A percentile compares a stretch with the other conserved stretches of the same genome.
Evolutionary conservation across 257 asterid genomes (phyloP).

Genomic region (Penstemon barbatus): DNA sequence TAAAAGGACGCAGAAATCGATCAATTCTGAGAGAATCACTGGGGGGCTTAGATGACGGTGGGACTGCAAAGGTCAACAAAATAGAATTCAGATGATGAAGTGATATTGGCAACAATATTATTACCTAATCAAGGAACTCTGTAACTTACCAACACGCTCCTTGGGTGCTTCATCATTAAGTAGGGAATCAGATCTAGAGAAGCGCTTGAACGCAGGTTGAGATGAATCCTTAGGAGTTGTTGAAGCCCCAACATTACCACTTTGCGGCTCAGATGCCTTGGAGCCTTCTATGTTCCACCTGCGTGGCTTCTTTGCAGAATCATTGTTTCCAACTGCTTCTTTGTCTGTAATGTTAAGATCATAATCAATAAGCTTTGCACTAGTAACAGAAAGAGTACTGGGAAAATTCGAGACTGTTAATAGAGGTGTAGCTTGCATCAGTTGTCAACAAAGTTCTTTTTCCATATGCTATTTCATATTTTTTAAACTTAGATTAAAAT

Average conservation of each 20-base stretch:
- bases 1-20: slow-evolving; percentile 84
- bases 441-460: neutral
- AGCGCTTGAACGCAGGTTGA: slow-evolving; percentile 47
- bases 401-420: neutral
- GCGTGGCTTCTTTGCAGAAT: slow-evolving; percentile 62
- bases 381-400: neutral
- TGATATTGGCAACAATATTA: slow-evolving; percentile 12
- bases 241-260: slow-evolving; percentile 37
- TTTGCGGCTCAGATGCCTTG: slow-evolving; percentile 48
- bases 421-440: slow-evolving; percentile 2
- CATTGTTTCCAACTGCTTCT: slow-evolving; percentile 48
- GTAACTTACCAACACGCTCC: slow-evolving; percentile 73
- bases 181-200: slow-evolving; percentile 43
- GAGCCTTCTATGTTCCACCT: slow-evolving; percentile 60
- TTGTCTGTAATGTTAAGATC: slow-evolving; percentile 44
- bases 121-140: neutral
- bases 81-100: slow-evolving; percentile 20
- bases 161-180: slow-evolving; percentile 52
- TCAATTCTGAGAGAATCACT: slow-evolving; percentile 78
- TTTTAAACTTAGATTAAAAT: slow-evolving; percentile 5
- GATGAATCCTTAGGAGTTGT: slow-evolving; percentile 47
- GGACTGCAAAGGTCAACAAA: slow-evolving; percentile 51
- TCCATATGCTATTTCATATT: neutral
- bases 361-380: slow-evolving; percentile 17
- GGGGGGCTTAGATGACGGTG: slow-evolving; percentile 63